Evolutionary conservation across 1,284 basidiomycete species (phyloP).

Genomic region (Polyporus tsugae): DNA sequence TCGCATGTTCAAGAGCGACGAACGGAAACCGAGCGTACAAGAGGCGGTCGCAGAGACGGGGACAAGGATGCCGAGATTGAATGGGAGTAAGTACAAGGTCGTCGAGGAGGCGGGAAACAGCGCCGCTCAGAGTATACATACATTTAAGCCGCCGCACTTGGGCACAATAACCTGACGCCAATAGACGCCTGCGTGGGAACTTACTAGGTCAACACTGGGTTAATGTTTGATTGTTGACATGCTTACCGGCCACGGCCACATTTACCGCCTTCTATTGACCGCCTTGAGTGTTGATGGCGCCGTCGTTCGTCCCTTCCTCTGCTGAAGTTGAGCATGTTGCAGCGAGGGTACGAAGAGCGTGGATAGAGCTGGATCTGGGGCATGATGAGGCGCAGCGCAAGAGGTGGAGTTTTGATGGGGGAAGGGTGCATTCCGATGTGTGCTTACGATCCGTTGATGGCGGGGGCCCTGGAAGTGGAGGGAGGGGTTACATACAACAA

Average conservation of each 20-base stretch:
- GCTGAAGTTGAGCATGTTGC: not conserved
- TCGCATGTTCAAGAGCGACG: not conserved
- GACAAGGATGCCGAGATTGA: not conserved
- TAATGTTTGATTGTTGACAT: conserved; percentile 3
- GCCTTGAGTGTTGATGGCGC: not conserved
- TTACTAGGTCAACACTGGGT: not conserved
- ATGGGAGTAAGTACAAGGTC: not conserved
- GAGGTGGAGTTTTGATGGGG: conserved; percentile 14
- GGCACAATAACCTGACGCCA: not conserved
- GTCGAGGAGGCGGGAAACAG: not conserved
- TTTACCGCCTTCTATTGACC: conserved; percentile 3
- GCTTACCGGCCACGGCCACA: not conserved
- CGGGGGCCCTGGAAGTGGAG: not conserved
- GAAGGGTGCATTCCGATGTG: conserved; percentile 9
- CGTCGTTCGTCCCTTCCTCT: not conserved
- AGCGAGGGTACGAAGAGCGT: not conserved
- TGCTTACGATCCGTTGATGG: conserved; percentile 7
- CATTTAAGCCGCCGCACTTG: too few relatives aligned
- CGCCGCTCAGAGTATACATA: too few relatives aligned
- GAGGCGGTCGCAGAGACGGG: not conserved
- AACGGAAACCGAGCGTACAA: not conserved
- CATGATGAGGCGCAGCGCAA: not conserved
- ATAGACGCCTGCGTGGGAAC: not conserved
- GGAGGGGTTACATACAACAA: conserved; percentile 8
- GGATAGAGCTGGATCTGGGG: not conserved